These are phyloP conservation scores for Exobasidium cylindrosporum DNA, from an alignment of 1,284 basidiomycete genomes.

Conservation along the genomic window DNA sequence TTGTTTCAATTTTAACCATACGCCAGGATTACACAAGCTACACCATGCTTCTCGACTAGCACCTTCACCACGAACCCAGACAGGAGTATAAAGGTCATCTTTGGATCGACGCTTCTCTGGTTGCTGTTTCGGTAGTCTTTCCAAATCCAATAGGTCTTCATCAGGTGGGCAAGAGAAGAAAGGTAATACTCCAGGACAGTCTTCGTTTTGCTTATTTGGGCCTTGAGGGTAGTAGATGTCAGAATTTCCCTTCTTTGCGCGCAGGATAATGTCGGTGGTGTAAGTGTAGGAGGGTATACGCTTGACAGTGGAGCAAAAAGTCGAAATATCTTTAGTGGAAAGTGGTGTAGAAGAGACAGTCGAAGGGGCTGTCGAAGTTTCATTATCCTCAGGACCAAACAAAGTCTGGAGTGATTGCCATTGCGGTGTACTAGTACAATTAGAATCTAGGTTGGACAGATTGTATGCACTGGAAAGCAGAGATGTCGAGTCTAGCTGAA, in stretches of 20 bases:
- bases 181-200: neutral
- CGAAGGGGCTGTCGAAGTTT: no score
- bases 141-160: slow-evolving; percentile 8
- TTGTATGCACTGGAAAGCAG: no score
- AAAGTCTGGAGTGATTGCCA: no score
- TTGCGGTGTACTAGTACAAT: no score
- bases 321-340: no score
- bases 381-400: no score
- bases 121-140: slow-evolving; percentile 31
- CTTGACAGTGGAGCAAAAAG: no score
- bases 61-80: slow-evolving; percentile 38
- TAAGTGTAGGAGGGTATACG: slow-evolving; percentile 33
- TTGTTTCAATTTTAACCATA: slow-evolving; percentile 43
- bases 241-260: slow-evolving; percentile 29
- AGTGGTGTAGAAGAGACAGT: no score
- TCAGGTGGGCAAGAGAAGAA: neutral
- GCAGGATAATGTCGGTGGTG: slow-evolving; percentile 37
- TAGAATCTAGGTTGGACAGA: no score
- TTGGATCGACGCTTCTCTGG: slow-evolving; percentile 39
- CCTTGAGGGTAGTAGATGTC: slow-evolving; percentile 42
- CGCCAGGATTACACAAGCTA: slow-evolving; percentile 37
- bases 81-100: slow-evolving; percentile 40
- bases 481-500: no score
- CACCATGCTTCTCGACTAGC: slow-evolving; percentile 41
- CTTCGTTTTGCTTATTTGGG: slow-evolving; percentile 24